phyloP scores from a whole-genome alignment of 345 rosid genomes.

The Hibiscus mutabilis region DNA sequence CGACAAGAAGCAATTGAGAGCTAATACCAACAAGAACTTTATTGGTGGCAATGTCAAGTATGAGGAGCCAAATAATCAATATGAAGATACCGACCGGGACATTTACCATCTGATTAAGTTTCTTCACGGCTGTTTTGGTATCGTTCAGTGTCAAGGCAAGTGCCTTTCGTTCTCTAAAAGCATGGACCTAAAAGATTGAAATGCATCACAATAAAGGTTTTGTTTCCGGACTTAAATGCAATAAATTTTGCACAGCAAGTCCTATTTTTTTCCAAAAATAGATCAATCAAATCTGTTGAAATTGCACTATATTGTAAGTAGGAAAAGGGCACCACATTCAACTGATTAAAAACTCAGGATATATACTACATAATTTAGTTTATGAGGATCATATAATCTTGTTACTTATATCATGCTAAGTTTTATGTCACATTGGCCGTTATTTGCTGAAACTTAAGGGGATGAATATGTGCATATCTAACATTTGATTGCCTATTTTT shows the following conservation, averaged over 20 bases:
- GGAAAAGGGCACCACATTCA: too few species aligned
- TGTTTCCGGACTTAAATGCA: not conserved
- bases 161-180: not conserved
- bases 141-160: not conserved
- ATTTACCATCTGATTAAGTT: conserved; percentile 27
- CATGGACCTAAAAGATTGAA: not conserved
- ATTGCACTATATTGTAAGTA: too few species aligned
- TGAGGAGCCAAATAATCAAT: conserved; percentile 57
- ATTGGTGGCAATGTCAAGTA: conserved; percentile 69
- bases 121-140: not conserved
- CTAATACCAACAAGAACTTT: conserved; percentile 59
- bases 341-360: too few species aligned
- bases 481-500: not conserved
- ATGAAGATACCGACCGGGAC: conserved; percentile 43
- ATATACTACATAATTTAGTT: too few species aligned
- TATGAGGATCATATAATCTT: too few species aligned
- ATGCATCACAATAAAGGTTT: not conserved
- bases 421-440: too few species aligned
- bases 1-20: conserved; percentile 71
- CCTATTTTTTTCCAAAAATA: too few species aligned
- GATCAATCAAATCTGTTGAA: too few species aligned
- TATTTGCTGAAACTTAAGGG: too few species aligned
- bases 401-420: too few species aligned
- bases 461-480: not conserved
- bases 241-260: too few species aligned